Evolutionary conservation across 306 rosid species (phyloP).

Genomic region (Ormosia semicastrata): DNA sequence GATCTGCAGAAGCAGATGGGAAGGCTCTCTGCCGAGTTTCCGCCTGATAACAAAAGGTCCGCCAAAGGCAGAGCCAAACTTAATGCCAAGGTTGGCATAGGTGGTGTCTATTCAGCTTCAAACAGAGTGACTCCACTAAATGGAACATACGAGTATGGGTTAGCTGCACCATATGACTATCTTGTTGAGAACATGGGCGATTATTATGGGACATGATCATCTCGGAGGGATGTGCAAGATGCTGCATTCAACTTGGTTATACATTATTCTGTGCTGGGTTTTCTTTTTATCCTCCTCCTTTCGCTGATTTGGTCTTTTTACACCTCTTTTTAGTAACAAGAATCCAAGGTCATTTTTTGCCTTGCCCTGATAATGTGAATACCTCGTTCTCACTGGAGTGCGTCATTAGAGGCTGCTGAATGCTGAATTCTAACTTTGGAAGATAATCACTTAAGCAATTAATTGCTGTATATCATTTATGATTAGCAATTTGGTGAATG

Average conservation of each 20-base stretch:
- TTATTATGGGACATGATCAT: slow-evolving; percentile 55
- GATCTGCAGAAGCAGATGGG: slow-evolving; percentile 99
- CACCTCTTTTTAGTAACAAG: slow-evolving; percentile 16
- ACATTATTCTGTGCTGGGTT: slow-evolving; percentile 26
- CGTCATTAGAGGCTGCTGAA: slow-evolving; percentile 40
- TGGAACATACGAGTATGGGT: slow-evolving; percentile 63
- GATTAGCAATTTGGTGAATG: slow-evolving; percentile 35
- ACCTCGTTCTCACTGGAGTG: slow-evolving; percentile 50
- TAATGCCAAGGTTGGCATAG: slow-evolving; percentile 60
- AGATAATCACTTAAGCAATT: slow-evolving; percentile 27
- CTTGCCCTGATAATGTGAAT: slow-evolving; percentile 53
- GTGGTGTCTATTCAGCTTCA: slow-evolving; percentile 60
- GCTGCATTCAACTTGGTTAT: slow-evolving; percentile 35
- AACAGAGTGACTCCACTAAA: slow-evolving; percentile 52
- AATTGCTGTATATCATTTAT: slow-evolving; percentile 34
- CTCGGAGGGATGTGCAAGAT: slow-evolving; percentile 34
- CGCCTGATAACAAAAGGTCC: slow-evolving; percentile 68
- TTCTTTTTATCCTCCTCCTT: slow-evolving; percentile 18
- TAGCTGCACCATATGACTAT: slow-evolving; percentile 71
- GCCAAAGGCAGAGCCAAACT: slow-evolving; percentile 75
- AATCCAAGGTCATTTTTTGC: slow-evolving; percentile 62
- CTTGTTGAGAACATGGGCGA: slow-evolving; percentile 61
- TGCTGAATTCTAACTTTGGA: slow-evolving; percentile 50
- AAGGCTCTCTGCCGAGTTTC: slow-evolving; percentile 94
- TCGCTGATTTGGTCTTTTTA: slow-evolving; percentile 8